Base-by-base conservation (phyloP, 2,329 filamentous ascomycete genomes). In the Thielaviopsis ethacetica region DNA sequence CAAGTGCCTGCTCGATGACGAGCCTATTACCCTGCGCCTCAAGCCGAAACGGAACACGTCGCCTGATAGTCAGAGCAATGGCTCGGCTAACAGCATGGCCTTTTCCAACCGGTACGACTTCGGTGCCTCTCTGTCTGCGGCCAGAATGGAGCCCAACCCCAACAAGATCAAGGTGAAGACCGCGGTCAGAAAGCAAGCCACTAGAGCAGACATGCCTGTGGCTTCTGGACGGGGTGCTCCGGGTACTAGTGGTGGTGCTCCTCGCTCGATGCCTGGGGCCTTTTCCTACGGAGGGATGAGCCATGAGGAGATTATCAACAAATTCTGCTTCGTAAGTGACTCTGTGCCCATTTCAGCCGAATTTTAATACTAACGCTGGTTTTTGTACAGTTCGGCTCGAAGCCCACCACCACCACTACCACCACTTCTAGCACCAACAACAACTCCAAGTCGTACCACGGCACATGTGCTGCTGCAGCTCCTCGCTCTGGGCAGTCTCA, bases 271-370 rank as follows among this genome's bases (percentile, higher is more conserved):
- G 67, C 84, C 95, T 64, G 82, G 91, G 62, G 94, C 90, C 63
- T 84, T 88, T 62, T 91, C 91, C 62, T 97, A 98, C 71, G 44
- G n/a, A 1, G n/a, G n/a, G n/a, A 19, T 49, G 44, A 7, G n/a
- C 19, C 44, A 49, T 49, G 88, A 94, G 73, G 93, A 98, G 73
- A 81, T 98, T 64, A 86, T 98, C 71, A 91, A 95, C 77, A 96
- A 95, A 77, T 98, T 95, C 79, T 98, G 93, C 80, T 98, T 97
- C 82, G 91, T 96, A 91, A 83, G 91, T 95, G 79, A 79, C 27
- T 21, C 34, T 53, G 2, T 15, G 6, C 41, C n/a, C 21, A 49
- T 15, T 21, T 34, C 56, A 52, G 41, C 24, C 44, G 30, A 55
- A n/a, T 17, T 47, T 49, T 21, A 4, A 47, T 59, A 58, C 59